These are phyloP conservation scores for Trichomonascaceae sp. DNA, from an alignment of 1,139 yeast species.

Conservation along the genomic window DNA sequence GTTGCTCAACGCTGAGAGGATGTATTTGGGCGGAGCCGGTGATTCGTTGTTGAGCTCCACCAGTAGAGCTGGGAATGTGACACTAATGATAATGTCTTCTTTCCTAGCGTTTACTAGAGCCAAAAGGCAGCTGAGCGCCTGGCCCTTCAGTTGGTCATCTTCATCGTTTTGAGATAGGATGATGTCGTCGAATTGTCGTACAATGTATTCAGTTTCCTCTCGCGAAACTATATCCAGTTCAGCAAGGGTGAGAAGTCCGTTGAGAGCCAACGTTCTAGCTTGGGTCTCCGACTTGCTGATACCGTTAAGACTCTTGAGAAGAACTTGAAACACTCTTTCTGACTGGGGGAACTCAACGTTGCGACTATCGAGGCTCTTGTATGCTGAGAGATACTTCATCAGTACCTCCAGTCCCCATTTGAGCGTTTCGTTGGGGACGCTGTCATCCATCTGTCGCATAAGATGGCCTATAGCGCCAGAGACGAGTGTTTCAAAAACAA, in stretches of 20 bases:
- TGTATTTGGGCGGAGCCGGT: slow-evolving; percentile 6
- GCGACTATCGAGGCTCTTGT: slow-evolving; percentile 4
- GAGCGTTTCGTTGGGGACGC: slow-evolving; percentile 40
- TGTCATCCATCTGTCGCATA: slow-evolving; percentile 18
- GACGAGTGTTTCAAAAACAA: slow-evolving; percentile 36
- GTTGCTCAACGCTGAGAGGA: slow-evolving; percentile 21
- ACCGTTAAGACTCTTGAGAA: slow-evolving; percentile 55
- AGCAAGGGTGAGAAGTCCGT: slow-evolving; percentile 39
- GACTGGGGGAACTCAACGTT: slow-evolving; percentile 36
- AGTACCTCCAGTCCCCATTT: slow-evolving; percentile 44
- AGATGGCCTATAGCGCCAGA: slow-evolving; percentile 28
- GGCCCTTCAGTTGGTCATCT: slow-evolving; percentile 19
- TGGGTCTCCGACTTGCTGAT: slow-evolving; percentile 56
- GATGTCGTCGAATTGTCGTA: slow-evolving; percentile 55
- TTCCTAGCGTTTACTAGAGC: slow-evolving; percentile 28
- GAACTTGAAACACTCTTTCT: slow-evolving; percentile 51
- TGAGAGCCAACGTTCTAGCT: slow-evolving; percentile 51
- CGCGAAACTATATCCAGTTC: slow-evolving; percentile 30
- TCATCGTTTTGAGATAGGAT: slow-evolving; percentile 34
- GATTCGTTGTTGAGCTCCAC: slow-evolving; percentile 35
- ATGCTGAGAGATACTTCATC: slow-evolving; percentile 34
- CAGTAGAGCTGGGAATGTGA: slow-evolving; percentile 48
- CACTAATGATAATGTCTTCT: slow-evolving; percentile 39
- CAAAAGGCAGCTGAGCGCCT: slow-evolving; percentile 42
- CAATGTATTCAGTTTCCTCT: slow-evolving; percentile 48